phyloP scores from a whole-genome alignment of 2,329 filamentous ascomycete species.

The Zasmidium angulare region DNA sequence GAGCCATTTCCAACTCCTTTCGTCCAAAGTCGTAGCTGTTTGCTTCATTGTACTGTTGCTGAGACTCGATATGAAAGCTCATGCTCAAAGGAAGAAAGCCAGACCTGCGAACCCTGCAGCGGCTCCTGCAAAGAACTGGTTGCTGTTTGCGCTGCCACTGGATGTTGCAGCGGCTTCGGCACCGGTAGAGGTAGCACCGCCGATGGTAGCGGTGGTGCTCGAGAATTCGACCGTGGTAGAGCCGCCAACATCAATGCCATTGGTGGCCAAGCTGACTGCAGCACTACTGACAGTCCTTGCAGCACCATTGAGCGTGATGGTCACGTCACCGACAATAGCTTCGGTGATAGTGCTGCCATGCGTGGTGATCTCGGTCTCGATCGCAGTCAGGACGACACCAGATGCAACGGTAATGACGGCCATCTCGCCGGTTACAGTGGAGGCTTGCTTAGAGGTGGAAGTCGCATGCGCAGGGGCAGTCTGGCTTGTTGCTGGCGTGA shows the following conservation, averaged over 20 bases:
- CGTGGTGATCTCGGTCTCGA: conserved; percentile 11
- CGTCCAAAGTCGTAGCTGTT: background rate
- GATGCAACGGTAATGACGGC: conserved; percentile 12
- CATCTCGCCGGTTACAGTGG: conserved; percentile 4
- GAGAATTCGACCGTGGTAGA: conserved; percentile 18
- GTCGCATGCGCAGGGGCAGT: conserved; percentile 20
- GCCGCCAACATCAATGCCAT: conserved; percentile 16
- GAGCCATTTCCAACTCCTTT: background rate
- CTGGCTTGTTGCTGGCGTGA: conserved; percentile 18
- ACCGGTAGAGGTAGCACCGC: background rate
- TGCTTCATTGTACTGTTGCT: background rate
- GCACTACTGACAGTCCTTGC: conserved; percentile 17
- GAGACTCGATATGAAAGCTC: background rate
- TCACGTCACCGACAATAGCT: conserved; percentile 19
- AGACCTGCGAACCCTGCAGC: conserved; percentile 9
- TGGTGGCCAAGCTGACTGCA: conserved; percentile 14
- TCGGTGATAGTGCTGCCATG: conserved; percentile 20
- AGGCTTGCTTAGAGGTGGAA: conserved; percentile 1
- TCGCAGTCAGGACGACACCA: conserved; percentile 15
- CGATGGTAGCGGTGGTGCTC: conserved; percentile 5
- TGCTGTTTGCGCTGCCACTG: conserved; percentile 2
- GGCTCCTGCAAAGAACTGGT: background rate
- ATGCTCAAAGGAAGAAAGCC: conserved; percentile 1
- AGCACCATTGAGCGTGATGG: conserved; percentile 20
- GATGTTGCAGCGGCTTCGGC: background rate